Evolutionary conservation across 129 eudicot species (phyloP).

Genomic region (Oenanthe sinensis): DNA sequence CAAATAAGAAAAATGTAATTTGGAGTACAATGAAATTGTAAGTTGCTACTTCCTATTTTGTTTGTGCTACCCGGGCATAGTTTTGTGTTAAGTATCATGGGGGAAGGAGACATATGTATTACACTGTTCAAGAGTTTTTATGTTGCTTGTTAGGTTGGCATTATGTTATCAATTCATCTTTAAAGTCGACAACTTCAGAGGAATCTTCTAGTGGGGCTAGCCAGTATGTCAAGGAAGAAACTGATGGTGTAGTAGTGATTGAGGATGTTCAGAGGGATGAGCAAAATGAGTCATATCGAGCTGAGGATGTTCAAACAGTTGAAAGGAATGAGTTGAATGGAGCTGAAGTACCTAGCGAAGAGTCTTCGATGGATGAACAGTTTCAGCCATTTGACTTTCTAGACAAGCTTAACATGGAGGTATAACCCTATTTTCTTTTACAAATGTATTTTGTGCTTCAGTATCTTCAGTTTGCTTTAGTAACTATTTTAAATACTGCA

Average conservation of each 20-base stretch:
- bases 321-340: constrained; percentile 22
- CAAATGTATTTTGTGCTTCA: background rate
- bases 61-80: background rate
- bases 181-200: constrained; percentile 33
- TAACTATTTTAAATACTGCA: background rate
- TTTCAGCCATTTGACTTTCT: constrained; percentile 31
- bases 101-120: background rate
- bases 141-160: constrained; percentile 24
- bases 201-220: constrained; percentile 33
- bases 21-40: background rate
- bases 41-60: too few relatives aligned
- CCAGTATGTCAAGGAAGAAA: constrained; percentile 28
- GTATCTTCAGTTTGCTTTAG: background rate
- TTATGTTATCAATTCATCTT: constrained; percentile 7
- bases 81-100: background rate
- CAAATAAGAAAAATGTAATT: background rate
- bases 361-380: constrained; percentile 20
- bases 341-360: constrained; percentile 24
- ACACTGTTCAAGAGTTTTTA: background rate
- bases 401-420: constrained; percentile 41
- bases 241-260: constrained; percentile 17
- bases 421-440: constrained; percentile 6
- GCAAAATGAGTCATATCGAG: constrained; percentile 21
- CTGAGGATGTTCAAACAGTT: constrained; percentile 12
- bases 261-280: constrained; percentile 28